Base-by-base conservation (phyloP, 768 basidiomycete genomes). In the Naganishia onofrii region DNA sequence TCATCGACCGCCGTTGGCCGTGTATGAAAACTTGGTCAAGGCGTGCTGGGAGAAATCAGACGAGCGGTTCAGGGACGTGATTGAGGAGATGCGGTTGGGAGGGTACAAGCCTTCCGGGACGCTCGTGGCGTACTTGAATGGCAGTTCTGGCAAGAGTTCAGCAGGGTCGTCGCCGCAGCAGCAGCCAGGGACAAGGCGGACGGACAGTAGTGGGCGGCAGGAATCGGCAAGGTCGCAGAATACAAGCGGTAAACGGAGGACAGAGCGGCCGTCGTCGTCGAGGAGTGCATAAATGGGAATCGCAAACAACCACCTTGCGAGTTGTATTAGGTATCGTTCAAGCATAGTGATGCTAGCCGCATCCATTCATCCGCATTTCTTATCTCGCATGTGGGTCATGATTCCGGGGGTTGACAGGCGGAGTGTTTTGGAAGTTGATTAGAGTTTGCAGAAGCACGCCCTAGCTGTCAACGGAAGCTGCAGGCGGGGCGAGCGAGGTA, bases 21-120 rank as follows among this genome's bases (percentile, higher is more conserved):
- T 88, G 34, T 93, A 93, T 80, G 84, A 85, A 38, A 82, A 82
- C 1, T 81, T 93, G 69, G 80, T 88, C 52, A 82, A 83, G 55
- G 88, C 84, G 74, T 92, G 90, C 74, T 77, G 87, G 17, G 71
- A 76, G 21, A 79, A 80, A 23, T 83, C 83, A 70, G 92, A 94
- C 77, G 74, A 83, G 19, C 86, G 92, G 57, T 87, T 85, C 81
- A 80, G 83, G 48, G 75, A 90, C 44, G 90, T 88, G 12, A 67
- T 89, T 52, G 84, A 88, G 60, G 92, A 94, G 82, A 86, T 93
- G 88, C 66, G 71, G 58, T 46, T 31, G 42, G 56, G 73, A 5
- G 72, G 72, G n/a, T 77, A 77, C 55, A 71, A 57, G 53, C 63
- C 67, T 9, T 44, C 60, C 1, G 34, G 23, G 7, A 34, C 4